A percentile compares a stretch with the other conserved stretches of the same genome.
phyloP scores from a whole-genome alignment of 140 eudicot species.

The Anethum foeniculum region DNA sequence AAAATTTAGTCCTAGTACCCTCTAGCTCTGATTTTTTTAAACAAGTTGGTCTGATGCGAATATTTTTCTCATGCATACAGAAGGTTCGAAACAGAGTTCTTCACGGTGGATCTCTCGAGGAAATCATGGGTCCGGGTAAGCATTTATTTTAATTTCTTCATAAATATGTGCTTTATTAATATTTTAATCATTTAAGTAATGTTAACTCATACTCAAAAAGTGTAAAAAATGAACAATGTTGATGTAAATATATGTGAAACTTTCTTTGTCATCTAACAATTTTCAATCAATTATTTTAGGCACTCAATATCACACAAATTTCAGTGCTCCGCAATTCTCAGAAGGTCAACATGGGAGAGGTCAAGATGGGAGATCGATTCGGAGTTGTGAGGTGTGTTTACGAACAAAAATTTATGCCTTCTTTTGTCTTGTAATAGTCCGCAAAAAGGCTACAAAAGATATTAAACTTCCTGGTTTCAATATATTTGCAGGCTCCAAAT shows the following conservation, averaged over 20 bases:
- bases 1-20: background rate
- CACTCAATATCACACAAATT: background rate
- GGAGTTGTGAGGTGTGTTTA: background rate
- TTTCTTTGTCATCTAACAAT: background rate
- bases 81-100: background rate
- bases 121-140: background rate
- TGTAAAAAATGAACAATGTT: background rate
- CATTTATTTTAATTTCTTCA: background rate
- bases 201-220: background rate
- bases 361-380: background rate
- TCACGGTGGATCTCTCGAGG: background rate
- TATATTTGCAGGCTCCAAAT: background rate
- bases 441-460: background rate
- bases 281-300: background rate
- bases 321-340: background rate
- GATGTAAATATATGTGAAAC: too few relatives aligned
- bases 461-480: background rate
- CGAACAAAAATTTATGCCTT: background rate
- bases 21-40: background rate
- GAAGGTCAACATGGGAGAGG: background rate
- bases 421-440: background rate
- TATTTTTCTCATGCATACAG: background rate
- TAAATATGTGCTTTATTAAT: too few relatives aligned
- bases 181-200: background rate
- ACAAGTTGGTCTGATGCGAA: background rate